phyloP scores from a whole-genome alignment of 768 basidiomycete genomes.

The Gloeopeniophorella convolvens region DNA sequence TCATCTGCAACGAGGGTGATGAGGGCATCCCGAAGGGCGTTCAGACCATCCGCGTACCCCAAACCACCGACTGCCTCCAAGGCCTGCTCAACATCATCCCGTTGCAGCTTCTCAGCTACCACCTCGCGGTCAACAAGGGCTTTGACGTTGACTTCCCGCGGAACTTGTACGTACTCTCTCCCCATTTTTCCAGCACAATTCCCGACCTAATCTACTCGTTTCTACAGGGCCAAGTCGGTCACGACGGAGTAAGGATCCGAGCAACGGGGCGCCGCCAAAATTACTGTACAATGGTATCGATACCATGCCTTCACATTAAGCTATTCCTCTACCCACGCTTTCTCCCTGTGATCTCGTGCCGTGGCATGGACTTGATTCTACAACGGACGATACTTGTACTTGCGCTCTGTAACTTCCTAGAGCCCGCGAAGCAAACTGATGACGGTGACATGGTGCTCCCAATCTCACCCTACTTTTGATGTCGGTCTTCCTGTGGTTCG shows the following conservation, averaged over 20 bases:
- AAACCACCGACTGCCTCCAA: conserved; percentile 91
- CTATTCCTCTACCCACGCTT: not conserved
- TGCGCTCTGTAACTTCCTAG: not conserved
- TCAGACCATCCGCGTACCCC: conserved; percentile 91
- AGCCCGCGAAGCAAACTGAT: not conserved
- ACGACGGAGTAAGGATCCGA: conserved; percentile 26
- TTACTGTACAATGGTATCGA: conserved; percentile 10
- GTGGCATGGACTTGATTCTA: not conserved
- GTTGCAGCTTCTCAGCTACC: conserved; percentile 91
- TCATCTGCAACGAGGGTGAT: conserved; percentile 93
- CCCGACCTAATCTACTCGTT: not conserved
- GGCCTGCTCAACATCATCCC: conserved; percentile 96
- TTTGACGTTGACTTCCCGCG: conserved; percentile 98
- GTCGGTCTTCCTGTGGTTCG: no score
- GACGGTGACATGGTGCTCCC: no score
- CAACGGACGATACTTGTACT: not conserved
- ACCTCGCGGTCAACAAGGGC: conserved; percentile 91
- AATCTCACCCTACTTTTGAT: no score
- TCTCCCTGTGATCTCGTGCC: conserved; percentile 10
- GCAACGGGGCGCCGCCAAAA: not conserved
- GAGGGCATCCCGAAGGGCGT: conserved; percentile 62
- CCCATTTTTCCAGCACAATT: not conserved
- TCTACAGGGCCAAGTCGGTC: conserved; percentile 30
- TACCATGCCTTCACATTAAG: not conserved
- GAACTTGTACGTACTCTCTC: conserved; percentile 64